These are phyloP conservation scores for Dictyostelium discoideum DNA, from an alignment of 78 protist genomes.

Conservation along the genomic window dicty_2.7 NC_007091.3:935501-936000, in stretches of 20 bases:
- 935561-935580: conserved; percentile 70
- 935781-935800: conserved; percentile 33
- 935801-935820: conserved; percentile 24
- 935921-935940: conserved; percentile 95
- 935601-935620: conserved; percentile 89
- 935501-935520: conserved; percentile 85
- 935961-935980: conserved; percentile 89
- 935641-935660: conserved; percentile 20
- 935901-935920: conserved; percentile 90
- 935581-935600: not conserved
- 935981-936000: conserved; percentile 92
- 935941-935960: conserved; percentile 97
- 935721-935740: not conserved
- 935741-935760: not conserved
- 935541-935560: conserved; percentile 60
- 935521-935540: conserved; percentile 91
- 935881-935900: conserved; percentile 71
- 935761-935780: not conserved
- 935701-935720: conserved; percentile 83
- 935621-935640: conserved; percentile 77
- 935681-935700: conserved; percentile 75
- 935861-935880: conserved; percentile 57
- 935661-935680: conserved; percentile 9
- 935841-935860: conserved; percentile 75
- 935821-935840: conserved; percentile 29